Conservation (phyloP, 768 basidiomycete species). For the Fomitopsis serialis region DNA sequence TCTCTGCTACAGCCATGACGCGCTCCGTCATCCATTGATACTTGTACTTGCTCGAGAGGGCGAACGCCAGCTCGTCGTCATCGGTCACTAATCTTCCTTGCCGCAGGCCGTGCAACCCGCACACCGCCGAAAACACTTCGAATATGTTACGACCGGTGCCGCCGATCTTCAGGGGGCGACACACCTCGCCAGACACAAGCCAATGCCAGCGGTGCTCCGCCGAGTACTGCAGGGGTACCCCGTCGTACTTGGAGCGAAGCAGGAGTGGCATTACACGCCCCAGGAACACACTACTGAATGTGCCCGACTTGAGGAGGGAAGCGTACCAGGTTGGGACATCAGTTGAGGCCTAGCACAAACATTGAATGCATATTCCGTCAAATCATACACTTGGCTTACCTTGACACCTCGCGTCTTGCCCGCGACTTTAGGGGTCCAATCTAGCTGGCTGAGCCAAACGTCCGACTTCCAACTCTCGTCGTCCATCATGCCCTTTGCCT, state of each 20-base stretch:
- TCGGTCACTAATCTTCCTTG: conserved; percentile 35
- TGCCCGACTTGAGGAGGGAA: conserved; percentile 37
- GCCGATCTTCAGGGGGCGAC: no score
- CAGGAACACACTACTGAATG: conserved; percentile 35
- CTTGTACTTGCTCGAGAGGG: conserved; percentile 40
- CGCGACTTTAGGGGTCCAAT: conserved; percentile 89
- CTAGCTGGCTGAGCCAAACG: conserved; percentile 85
- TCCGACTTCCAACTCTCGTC: conserved; percentile 59
- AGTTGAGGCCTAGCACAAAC: no score
- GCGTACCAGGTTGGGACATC: conserved; percentile 51
- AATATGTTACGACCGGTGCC: no score
- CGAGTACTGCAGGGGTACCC: conserved; percentile 52
- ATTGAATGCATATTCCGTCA: no score
- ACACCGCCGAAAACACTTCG: no score
- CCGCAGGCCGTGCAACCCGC: conserved; percentile 38
- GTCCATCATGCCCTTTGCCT: conserved; percentile 44
- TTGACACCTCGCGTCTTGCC: conserved; percentile 61
- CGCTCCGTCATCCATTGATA: conserved; percentile 26
- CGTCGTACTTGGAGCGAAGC: conserved; percentile 56
- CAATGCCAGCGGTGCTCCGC: conserved; percentile 67
- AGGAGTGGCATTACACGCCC: conserved; percentile 64
- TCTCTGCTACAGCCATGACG: conserved; percentile 38
- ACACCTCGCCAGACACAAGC: conserved; percentile 33
- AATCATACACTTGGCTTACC: conserved; percentile 2
- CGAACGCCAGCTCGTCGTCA: conserved; percentile 39